These are phyloP conservation scores for Spathaspora hagerdaliae DNA, from an alignment of 805 yeast species.

Conservation along the genomic window DNA sequence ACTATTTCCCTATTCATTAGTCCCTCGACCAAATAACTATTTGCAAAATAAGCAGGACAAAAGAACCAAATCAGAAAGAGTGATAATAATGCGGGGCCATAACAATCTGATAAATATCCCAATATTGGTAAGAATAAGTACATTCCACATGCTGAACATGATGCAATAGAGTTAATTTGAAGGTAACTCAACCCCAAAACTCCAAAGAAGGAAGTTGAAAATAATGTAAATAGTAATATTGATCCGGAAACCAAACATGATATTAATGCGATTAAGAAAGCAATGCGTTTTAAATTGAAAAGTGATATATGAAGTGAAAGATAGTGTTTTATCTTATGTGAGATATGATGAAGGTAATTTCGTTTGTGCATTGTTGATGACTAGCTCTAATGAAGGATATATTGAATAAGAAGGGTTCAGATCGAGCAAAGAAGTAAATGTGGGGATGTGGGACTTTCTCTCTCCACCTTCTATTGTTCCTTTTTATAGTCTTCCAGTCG, in stretches of 20 bases:
- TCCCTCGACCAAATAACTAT: conserved; percentile 17
- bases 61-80: conserved; percentile 56
- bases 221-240: conserved; percentile 75
- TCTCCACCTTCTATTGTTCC: too few species aligned
- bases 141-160: conserved; percentile 73
- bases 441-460: too few species aligned
- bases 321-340: conserved; percentile 42
- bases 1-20: not conserved
- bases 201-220: conserved; percentile 62
- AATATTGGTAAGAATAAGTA: conserved; percentile 78
- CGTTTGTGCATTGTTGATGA: conserved; percentile 5
- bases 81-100: conserved; percentile 74
- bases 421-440: too few species aligned
- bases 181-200: conserved; percentile 61
- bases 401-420: too few species aligned
- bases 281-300: conserved; percentile 39
- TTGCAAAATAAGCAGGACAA: conserved; percentile 60
- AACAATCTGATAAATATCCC: conserved; percentile 81
- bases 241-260: conserved; percentile 80
- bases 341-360: conserved; percentile 18
- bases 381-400: too few species aligned
- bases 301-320: conserved; percentile 41
- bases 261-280: conserved; percentile 54
- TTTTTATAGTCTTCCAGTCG: too few species aligned
- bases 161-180: conserved; percentile 65